Conservation (phyloP, 2,329 filamentous ascomycete genomes). For the Leptographium lundbergii region DNA sequence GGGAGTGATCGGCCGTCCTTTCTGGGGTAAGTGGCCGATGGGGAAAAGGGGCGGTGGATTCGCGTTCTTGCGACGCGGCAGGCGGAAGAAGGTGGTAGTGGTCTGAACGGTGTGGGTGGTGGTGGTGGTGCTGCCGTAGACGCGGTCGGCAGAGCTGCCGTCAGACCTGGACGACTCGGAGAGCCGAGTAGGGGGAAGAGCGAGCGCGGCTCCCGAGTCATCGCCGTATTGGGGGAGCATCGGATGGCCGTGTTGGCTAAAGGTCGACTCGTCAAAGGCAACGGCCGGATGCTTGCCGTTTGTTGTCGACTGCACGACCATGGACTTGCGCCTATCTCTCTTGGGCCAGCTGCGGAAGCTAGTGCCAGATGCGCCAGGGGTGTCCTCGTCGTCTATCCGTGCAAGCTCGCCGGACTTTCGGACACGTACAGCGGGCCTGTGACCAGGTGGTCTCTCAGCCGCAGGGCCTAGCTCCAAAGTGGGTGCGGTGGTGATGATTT, state of each 20-base stretch:
- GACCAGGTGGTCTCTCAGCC: slow-evolving; percentile 39
- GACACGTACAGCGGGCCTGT: slow-evolving; percentile 39
- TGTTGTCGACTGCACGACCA: slow-evolving; percentile 24
- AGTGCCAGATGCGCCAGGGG: slow-evolving; percentile 4
- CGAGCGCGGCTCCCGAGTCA: slow-evolving; percentile 42
- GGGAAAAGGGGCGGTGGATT: slow-evolving; percentile 68
- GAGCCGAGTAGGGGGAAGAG: slow-evolving; percentile 50
- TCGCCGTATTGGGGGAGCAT: slow-evolving; percentile 42
- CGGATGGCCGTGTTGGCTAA: slow-evolving; percentile 10
- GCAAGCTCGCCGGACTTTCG: slow-evolving; percentile 38
- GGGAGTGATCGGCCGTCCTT: slow-evolving; percentile 5
- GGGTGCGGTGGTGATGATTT: slow-evolving; percentile 87
- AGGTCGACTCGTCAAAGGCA: slow-evolving; percentile 48
- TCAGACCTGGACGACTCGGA: slow-evolving; percentile 89
- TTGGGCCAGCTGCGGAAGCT: slow-evolving; percentile 17
- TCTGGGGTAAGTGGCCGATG: slow-evolving; percentile 60
- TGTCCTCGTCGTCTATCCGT: slow-evolving; percentile 21
- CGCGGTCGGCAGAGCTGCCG: slow-evolving; percentile 58
- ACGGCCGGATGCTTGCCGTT: slow-evolving; percentile 29
- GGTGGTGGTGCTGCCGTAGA: slow-evolving; percentile 44
- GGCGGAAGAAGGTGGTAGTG: slow-evolving; percentile 65
- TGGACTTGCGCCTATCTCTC: slow-evolving; percentile 29
- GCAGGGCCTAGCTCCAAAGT: slow-evolving; percentile 44
- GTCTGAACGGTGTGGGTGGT: slow-evolving; percentile 51
- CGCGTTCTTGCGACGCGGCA: slow-evolving; percentile 46